These are phyloP conservation scores for Brettanomyces sp. DNA, from an alignment of 805 yeast genomes.

Conservation along the genomic window DNA sequence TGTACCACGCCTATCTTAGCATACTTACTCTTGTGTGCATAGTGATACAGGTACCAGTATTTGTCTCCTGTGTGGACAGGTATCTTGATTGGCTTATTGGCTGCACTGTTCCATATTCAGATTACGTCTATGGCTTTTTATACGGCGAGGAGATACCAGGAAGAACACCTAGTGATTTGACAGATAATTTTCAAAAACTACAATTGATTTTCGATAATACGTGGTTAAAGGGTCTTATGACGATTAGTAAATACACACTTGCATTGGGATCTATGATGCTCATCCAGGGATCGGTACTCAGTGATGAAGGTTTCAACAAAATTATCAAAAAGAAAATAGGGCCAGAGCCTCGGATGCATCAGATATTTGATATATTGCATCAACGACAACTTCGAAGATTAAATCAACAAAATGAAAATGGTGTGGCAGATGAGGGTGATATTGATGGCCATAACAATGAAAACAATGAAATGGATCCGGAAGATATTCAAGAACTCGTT, in stretches of 20 bases:
- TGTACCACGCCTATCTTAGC: conserved; percentile 5
- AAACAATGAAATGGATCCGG: not conserved
- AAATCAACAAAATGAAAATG: not conserved
- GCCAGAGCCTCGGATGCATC: conserved; percentile 31
- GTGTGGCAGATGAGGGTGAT: not conserved
- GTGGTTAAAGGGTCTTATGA: conserved; percentile 10
- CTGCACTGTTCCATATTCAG: conserved; percentile 35
- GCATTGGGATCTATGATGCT: conserved; percentile 12
- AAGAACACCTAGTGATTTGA: not conserved
- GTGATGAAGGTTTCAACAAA: conserved; percentile 60
- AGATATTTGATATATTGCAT: conserved; percentile 1
- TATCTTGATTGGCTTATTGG: conserved; percentile 49
- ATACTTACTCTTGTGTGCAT: conserved; percentile 6
- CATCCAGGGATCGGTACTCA: conserved; percentile 57
- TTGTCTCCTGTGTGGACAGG: conserved; percentile 47
- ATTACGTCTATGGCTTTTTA: conserved; percentile 11
- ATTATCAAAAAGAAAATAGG: conserved; percentile 55
- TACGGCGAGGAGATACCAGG: conserved; percentile 1
- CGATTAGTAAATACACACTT: conserved; percentile 15
- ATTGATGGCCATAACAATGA: not conserved
- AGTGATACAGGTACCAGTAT: conserved; percentile 42
- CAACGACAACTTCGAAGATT: not conserved
- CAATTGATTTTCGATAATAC: conserved; percentile 4
- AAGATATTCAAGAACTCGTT: not conserved
- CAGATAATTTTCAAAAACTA: not conserved